Base-by-base conservation (phyloP, 148 eudicot genomes). In the Fagopyrum homotropicum region DNA sequence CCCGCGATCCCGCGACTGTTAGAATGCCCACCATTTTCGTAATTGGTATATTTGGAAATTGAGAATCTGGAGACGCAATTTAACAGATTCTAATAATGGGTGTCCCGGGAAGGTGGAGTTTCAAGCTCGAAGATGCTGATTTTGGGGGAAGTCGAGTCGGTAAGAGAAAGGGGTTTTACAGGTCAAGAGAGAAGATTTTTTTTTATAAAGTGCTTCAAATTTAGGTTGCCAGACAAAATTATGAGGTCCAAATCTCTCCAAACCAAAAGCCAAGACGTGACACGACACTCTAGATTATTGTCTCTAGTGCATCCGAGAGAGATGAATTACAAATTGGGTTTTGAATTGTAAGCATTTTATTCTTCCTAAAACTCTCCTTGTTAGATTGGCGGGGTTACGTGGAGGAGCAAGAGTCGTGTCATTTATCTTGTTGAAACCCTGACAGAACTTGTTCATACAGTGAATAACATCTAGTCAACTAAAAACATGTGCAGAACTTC, bases 1-100 rank as follows among this genome's bases (percentile, higher is more conserved):
- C 40, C 40, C 40, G 40, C 40, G 40, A 35, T 1, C 40, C 40
- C 40, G 40, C 84, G 4, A 89, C 82, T 79, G 88, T 83, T 9
- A 88, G 82, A 79, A 86, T 83, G 51, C 93, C 63, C 14, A 57
- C 45, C 68, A 75, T 73, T 35, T 35, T 35, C 26, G 47, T 51
- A 35, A 35, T 35, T 35, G 40, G 2, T 35, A 4, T 7, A 49
- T 3, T 55, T 16, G 61, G 5, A n/a, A 56, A 56, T n/a, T 17
- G 44, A 44, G 69, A 63, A 66, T 35, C 46, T 66, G 71, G 15
- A 66, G 71, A 46, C 19, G 46, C 71, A 35, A 35, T 35, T 46
- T 5, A 66, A 66, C 71, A 66, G 71, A 35, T 66, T 35, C 3
- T 35, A 35, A 35, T 1, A 46, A 46, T 66, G 71, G 19, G 71